Conservation (phyloP, 1,284 basidiomycete species). For the Uromyces viciae-fabae region DNA sequence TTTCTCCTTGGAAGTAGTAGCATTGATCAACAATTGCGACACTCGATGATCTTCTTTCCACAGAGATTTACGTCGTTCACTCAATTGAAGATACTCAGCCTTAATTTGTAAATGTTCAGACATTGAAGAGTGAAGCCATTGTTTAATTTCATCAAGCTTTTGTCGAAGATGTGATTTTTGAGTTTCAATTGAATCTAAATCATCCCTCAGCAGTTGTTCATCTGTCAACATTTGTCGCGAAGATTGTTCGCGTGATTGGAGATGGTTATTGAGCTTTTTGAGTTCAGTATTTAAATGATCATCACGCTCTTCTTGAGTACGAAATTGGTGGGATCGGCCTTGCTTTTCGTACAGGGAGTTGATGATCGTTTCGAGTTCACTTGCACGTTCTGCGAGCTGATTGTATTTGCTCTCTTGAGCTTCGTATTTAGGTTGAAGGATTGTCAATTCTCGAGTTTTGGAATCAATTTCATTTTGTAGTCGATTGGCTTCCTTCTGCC, state of each 20-base stretch:
- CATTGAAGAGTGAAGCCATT: slow-evolving; percentile 6
- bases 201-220: slow-evolving; percentile 14
- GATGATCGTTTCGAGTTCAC: slow-evolving; percentile 68
- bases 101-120: slow-evolving; percentile 22
- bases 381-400: slow-evolving; percentile 59
- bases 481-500: neutral
- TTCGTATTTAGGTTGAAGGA: slow-evolving; percentile 28
- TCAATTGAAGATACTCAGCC: slow-evolving; percentile 10
- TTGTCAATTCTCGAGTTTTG: slow-evolving; percentile 19
- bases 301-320: slow-evolving; percentile 77
- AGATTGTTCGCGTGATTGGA: slow-evolving; percentile 26
- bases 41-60: slow-evolving; percentile 94
- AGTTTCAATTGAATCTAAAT: neutral
- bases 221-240: slow-evolving; percentile 34
- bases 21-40: slow-evolving; percentile 70
- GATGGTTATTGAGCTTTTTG: slow-evolving; percentile 59
- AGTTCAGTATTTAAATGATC: slow-evolving; percentile 71
- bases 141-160: slow-evolving; percentile 31
- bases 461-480: slow-evolving; percentile 27
- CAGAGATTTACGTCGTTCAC: slow-evolving; percentile 61
- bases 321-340: slow-evolving; percentile 77
- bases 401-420: slow-evolving; percentile 26
- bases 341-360: slow-evolving; percentile 78
- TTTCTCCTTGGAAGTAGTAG: slow-evolving; percentile 71
- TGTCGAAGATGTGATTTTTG: slow-evolving; percentile 7